Evolutionary conservation across 352 stramenopile genomes (phyloP), one percentile per base, ranked within the genome.

Genomic region (Phytophthora citricola): DNA sequence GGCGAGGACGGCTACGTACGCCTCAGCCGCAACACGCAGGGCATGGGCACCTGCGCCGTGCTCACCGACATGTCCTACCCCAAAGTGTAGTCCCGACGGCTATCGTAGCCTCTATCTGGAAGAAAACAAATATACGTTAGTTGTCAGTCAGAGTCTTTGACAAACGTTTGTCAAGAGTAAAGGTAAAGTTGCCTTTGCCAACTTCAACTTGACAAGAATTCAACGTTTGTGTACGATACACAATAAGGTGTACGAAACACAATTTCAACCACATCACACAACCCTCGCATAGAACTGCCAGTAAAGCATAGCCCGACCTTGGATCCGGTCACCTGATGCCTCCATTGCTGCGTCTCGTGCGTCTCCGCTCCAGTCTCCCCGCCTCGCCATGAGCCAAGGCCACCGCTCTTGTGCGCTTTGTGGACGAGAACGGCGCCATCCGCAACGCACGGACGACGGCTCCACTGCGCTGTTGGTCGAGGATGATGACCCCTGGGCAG

Each of bases 1-100:
- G 97, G 97, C 67, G 89, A 98, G 49, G 69, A 87, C 31, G 97
- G 97, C 47, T 99, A 97, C 81, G 94, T 99, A 40, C 89, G 89
- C 29, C 73, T 99, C 10, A 80, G 83, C 22, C 95, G 57, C 88
- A 97, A 78, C 75, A 83, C 64, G 3, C 79, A 71, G 12, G 60
- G 45, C 53, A 81, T 81, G 71, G 75, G 89, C 71, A 75, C 79
- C 12, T 89, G 73, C 50, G 64, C 48, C 71, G 81, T 88, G 71
- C 66, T 80, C 63, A 75, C 57, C 27, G 79, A 90, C 49, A 87
- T 88, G 75, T 77, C 66, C 5, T 76, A 79, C 47, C 69, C 75
- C n/a, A 62, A 73, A 66, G 48, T 85, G n/a, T 83, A 77, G 58
- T 20, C 5, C 10, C 12, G 1, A 14, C 34, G 22, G 24, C 36